Conservation (phyloP, 2,329 filamentous ascomycete genomes). For the Myriangium duriaei region DNA sequence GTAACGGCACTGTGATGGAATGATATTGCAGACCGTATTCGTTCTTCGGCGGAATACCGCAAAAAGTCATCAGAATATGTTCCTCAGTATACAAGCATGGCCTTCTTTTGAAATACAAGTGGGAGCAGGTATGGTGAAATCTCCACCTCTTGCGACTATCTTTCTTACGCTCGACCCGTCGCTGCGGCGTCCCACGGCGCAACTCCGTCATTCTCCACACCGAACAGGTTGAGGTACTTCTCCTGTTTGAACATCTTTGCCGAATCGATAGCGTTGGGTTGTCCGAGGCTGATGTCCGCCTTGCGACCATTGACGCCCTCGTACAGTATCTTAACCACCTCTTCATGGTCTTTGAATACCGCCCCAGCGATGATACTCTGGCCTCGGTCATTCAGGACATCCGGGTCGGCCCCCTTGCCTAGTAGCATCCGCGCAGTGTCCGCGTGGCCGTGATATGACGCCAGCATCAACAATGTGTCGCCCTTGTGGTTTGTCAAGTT, state of each 20-base stretch:
- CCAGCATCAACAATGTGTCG: slow-evolving; percentile 63
- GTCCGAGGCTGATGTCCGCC: slow-evolving; percentile 29
- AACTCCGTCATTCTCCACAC: slow-evolving; percentile 17
- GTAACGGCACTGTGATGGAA: too few species aligned
- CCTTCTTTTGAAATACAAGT: too few species aligned
- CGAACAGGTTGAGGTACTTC: slow-evolving; percentile 23
- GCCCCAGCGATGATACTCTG: slow-evolving; percentile 60
- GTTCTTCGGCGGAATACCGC: too few species aligned
- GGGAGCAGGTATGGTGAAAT: too few species aligned
- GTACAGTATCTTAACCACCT: slow-evolving; percentile 45
- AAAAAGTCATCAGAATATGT: too few species aligned
- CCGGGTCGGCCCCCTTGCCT: slow-evolving; percentile 51
- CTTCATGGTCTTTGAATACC: slow-evolving; percentile 58
- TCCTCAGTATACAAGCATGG: too few species aligned
- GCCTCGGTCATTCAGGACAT: slow-evolving; percentile 53
- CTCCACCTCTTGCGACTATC: too few species aligned
- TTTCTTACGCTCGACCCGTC: background rate
- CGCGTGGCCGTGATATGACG: slow-evolving; percentile 55
- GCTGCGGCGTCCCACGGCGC: slow-evolving; percentile 3
- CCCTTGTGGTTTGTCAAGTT: slow-evolving; percentile 64
- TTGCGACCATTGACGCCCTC: slow-evolving; percentile 23
- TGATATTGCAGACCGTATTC: too few species aligned
- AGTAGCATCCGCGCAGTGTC: slow-evolving; percentile 49
- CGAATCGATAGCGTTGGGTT: slow-evolving; percentile 34
- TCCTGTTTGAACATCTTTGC: slow-evolving; percentile 35